Conservation (phyloP, 2,329 filamentous ascomycete species). For the Diaporthe aspalathi region DNA sequence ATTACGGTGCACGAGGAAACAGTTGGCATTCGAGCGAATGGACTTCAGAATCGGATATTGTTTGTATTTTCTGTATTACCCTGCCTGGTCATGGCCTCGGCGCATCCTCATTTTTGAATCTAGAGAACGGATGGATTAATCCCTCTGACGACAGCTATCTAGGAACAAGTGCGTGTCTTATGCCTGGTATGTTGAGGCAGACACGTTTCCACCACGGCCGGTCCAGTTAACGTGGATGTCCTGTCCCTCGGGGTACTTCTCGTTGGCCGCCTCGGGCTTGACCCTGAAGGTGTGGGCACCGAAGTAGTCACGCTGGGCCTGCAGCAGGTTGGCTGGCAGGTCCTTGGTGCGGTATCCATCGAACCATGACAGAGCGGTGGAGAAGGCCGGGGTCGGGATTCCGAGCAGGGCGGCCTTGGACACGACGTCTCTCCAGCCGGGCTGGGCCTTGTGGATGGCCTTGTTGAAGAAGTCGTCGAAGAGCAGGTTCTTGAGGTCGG, state of each 20-base stretch:
- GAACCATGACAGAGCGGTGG: constrained; percentile 97
- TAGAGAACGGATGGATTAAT: constrained; percentile 26
- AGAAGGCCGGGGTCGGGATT: constrained; percentile 96
- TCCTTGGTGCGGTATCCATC: constrained; percentile 98
- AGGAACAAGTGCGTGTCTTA: constrained; percentile 58
- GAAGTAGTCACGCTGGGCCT: constrained; percentile 99
- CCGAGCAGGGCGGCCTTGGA: constrained; percentile 92
- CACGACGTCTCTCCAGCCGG: constrained; percentile 91
- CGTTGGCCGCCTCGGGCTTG: constrained; percentile 82
- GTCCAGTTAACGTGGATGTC: constrained; percentile 99
- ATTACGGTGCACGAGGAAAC: not conserved
- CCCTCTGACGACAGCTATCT: constrained; percentile 36
- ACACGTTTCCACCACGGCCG: constrained; percentile 95
- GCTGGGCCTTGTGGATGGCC: constrained; percentile 96
- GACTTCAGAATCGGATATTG: constrained; percentile 1
- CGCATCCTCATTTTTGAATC: constrained; percentile 31
- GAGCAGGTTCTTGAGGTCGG: constrained; percentile 95
- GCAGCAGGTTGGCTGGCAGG: constrained; percentile 96
- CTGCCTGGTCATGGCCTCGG: constrained; percentile 31
- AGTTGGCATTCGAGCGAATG: not conserved
- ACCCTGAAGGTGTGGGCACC: constrained; percentile 91
- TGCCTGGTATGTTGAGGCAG: constrained; percentile 96
- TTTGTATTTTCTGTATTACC: constrained; percentile 38
- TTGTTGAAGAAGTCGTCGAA: constrained; percentile 99
- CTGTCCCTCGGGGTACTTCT: constrained; percentile 84